These are phyloP conservation scores for Fusarium sp. DNA, from an alignment of 2,329 filamentous ascomycete species.

Conservation along the genomic window DNA sequence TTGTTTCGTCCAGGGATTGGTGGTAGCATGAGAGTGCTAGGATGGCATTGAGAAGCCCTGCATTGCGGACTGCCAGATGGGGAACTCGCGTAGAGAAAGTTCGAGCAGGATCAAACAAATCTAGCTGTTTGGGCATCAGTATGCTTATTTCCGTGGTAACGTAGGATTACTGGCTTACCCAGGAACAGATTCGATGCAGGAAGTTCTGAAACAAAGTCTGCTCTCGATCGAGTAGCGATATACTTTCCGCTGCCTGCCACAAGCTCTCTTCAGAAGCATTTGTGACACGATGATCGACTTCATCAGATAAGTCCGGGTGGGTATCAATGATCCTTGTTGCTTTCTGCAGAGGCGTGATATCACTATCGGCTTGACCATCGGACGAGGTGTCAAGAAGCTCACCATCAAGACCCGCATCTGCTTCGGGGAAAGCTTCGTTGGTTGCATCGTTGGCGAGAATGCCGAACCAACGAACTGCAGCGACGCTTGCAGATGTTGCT, in stretches of 20 bases:
- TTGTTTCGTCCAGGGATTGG: slow-evolving; percentile 21
- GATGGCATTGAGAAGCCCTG: slow-evolving; percentile 67
- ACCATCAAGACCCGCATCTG: slow-evolving; percentile 1
- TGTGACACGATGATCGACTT: accelerated
- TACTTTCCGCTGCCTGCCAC: slow-evolving; percentile 38
- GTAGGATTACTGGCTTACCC: slow-evolving; percentile 16
- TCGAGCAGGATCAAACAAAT: slow-evolving; percentile 38
- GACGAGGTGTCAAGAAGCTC: slow-evolving; percentile 15
- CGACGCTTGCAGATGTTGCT: slow-evolving; percentile 37
- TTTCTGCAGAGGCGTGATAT: slow-evolving; percentile 25
- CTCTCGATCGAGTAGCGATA: slow-evolving; percentile 34
- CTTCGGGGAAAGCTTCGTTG: background rate
- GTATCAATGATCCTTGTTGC: slow-evolving; percentile 37
- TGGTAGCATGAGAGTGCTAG: slow-evolving; percentile 60
- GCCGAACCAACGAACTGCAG: slow-evolving; percentile 43
- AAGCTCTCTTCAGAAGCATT: slow-evolving; percentile 23
- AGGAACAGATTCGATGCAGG: slow-evolving; percentile 40
- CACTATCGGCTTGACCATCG: slow-evolving; percentile 1
- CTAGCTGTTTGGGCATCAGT: slow-evolving; percentile 15
- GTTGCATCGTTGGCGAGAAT: slow-evolving; percentile 37
- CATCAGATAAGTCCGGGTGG: slow-evolving; percentile 1
- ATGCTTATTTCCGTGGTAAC: accelerated
- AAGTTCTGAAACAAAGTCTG: slow-evolving; percentile 41
- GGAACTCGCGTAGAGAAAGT: slow-evolving; percentile 38
- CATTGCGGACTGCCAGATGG: slow-evolving; percentile 52